Conservation (phyloP, 2,329 filamentous ascomycete species). For the Talaromyces rugulosus region DNA sequence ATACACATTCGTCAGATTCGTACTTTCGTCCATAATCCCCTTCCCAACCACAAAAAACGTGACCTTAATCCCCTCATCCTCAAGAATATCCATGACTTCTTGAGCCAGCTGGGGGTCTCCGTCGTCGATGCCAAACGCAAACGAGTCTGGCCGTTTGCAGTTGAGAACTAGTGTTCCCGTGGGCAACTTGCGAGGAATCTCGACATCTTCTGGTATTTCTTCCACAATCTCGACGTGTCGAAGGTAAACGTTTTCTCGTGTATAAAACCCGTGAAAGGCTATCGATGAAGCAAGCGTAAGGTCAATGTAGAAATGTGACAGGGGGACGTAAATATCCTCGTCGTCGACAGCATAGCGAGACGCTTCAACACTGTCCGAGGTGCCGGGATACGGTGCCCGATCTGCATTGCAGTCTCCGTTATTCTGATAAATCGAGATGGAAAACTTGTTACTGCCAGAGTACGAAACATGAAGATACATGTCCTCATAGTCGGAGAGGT, state of each 20-base stretch:
- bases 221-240: conserved; percentile 59
- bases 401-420: conserved; percentile 56
- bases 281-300: conserved; percentile 54
- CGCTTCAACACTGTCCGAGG: conserved; percentile 65
- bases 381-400: conserved; percentile 60
- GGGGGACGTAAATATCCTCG: conserved; percentile 60
- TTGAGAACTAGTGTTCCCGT: conserved; percentile 59
- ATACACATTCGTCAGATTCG: conserved; percentile 62
- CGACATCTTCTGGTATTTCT: conserved; percentile 48
- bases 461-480: conserved; percentile 64
- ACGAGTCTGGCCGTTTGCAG: conserved; percentile 64
- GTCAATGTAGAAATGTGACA: conserved; percentile 63
- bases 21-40: conserved; percentile 54
- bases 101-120: conserved; percentile 58
- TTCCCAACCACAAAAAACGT: conserved; percentile 69
- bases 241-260: conserved; percentile 46
- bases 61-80: conserved; percentile 59
- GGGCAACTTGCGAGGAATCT: conserved; percentile 56
- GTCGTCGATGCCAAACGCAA: conserved; percentile 70
- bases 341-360: conserved; percentile 52
- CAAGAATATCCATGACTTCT: conserved; percentile 58
- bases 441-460: conserved; percentile 59
- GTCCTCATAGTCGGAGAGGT: conserved; percentile 51
- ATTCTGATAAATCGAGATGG: conserved; percentile 62
- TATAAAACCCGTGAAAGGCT: conserved; percentile 63